A percentile compares a stretch with the other conserved stretches of the same genome.
Evolutionary conservation across 75 land plant species (phyloP).

Genomic region (Cryptomeria japonica): DNA sequence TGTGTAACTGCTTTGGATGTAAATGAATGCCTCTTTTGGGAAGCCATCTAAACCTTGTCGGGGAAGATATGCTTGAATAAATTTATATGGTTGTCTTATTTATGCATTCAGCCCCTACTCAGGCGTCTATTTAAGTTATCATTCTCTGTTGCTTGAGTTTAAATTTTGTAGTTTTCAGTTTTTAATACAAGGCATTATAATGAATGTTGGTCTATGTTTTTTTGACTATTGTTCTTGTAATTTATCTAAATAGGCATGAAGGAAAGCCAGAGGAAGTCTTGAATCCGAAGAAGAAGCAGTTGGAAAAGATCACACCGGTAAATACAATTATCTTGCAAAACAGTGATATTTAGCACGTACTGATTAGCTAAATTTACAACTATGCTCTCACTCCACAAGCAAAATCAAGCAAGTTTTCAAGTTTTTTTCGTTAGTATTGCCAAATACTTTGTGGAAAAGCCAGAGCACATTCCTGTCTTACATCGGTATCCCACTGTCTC

Average conservation of each 20-base stretch:
- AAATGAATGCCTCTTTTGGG: neutral
- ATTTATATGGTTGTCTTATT: neutral
- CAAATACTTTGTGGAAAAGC: neutral
- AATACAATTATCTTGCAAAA: constrained; percentile 7
- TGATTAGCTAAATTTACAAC: neutral
- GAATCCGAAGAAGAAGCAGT: constrained; percentile 97
- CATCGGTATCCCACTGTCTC: neutral
- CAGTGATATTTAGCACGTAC: neutral
- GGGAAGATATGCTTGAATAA: neutral
- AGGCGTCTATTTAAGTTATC: neutral
- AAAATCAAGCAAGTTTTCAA: neutral
- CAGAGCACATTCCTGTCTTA: neutral
- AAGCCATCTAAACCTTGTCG: neutral
- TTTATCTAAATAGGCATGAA: constrained; percentile 43
- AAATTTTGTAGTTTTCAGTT: neutral
- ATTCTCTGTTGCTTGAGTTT: neutral
- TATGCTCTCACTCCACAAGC: neutral
- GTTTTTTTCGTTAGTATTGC: neutral
- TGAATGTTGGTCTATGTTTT: neutral
- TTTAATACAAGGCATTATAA: neutral
- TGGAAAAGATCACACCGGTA: constrained; percentile 93
- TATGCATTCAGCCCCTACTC: neutral
- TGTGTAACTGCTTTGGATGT: neutral
- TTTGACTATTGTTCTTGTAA: neutral
- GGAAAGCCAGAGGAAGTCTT: constrained; percentile 95